Base-by-base conservation (phyloP, 192 early-diverging fungal species). In the Geosiphon pyriformis region DNA sequence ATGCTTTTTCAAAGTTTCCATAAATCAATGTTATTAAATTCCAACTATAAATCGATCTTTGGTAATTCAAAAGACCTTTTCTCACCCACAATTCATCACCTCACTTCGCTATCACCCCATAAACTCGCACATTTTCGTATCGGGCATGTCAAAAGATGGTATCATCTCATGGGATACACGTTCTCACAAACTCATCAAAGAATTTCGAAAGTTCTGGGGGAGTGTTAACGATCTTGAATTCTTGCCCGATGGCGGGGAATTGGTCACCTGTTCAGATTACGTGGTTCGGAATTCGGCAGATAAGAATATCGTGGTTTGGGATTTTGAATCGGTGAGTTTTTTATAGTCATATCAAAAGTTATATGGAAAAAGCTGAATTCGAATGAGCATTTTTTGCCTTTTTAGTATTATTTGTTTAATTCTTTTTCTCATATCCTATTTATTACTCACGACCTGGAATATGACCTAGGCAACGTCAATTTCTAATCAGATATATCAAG, bases 401-500 rank as follows among this genome's bases (percentile, higher is more conserved):
- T 61, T 61, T 25, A 47, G 10, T n/a, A n/a, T n/a, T n/a, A n/a
- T n/a, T n/a, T n/a, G n/a, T n/a, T n/a, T n/a, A n/a, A n/a, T n/a
- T n/a, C 2, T 60, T 60, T 56, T 23, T 30, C 17, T 46, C 42
- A 46, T 46, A n/a, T n/a, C n/a, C n/a, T n/a, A n/a, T n/a, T n/a
- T n/a, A n/a, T n/a, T n/a, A n/a, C n/a, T n/a, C n/a, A n/a, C n/a
- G n/a, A n/a, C n/a, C n/a, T n/a, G 42, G 42, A 46, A 46, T 46
- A 46, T 10, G 6, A 46, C 6, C 17, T 22, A 65, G 63, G 30
- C 46, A 25, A 65, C 63, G n/a, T 6, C 63, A 29, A 53, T 65
- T 23, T 65, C 64, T 8, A 66, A 66, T 66, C 64, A 66, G 47
- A 66, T 66, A 25, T 66, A 66, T 56, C 64, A 66, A 66, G 64